Base-by-base conservation (phyloP, 495 filamentous ascomycete species). In the Neurospora tetrasperma region DNA sequence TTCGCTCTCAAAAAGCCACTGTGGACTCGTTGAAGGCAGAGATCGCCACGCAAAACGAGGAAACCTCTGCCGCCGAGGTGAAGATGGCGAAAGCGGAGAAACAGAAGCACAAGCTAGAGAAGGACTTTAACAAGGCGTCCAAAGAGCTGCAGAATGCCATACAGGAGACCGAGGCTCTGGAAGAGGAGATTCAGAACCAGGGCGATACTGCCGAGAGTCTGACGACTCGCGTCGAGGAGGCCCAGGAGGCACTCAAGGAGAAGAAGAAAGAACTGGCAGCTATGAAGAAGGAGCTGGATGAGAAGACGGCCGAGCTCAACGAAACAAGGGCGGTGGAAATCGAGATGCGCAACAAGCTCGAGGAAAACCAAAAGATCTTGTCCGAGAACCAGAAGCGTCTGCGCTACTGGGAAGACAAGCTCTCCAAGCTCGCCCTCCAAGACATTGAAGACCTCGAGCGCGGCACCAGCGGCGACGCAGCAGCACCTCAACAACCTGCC, bases 261-360 rank as follows among this genome's bases (percentile, higher is more conserved):
- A 97, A 95, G 84, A 94, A 91, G 80, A 89, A 89, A 74, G 92
- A 95, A 77, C 86, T 99, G 7, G 87, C 89, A 68, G 83, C 88
- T 42, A 76, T 98, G 69, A 99, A 98, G 82, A 81, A 86, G 4
- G 93, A 98, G 76, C 85, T 98, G 12, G 95, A 98, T 74, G 90
- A 91, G 74, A 95, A 93, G 85, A 91, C 90, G 18, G 87, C 90
- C 4, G 94, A 96, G 74, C 85, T 98, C 48, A 98, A 98, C 78
- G 92, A 92, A 78, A 97, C 90, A 4, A 89, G 96, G 1, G 94
- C 93, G 4, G 86, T 91, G 18, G 96, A 98, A 82, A 97, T 99
- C 73, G 96, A 98, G 80, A 98, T 98, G 94, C 93, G 94, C 70
- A 98, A 98, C 81, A 96, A 97, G 81, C 89, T 98, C 20, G 93